Conservation (phyloP, 805 yeast genomes). For the Kurtzmaniella cleridarum region DNA sequence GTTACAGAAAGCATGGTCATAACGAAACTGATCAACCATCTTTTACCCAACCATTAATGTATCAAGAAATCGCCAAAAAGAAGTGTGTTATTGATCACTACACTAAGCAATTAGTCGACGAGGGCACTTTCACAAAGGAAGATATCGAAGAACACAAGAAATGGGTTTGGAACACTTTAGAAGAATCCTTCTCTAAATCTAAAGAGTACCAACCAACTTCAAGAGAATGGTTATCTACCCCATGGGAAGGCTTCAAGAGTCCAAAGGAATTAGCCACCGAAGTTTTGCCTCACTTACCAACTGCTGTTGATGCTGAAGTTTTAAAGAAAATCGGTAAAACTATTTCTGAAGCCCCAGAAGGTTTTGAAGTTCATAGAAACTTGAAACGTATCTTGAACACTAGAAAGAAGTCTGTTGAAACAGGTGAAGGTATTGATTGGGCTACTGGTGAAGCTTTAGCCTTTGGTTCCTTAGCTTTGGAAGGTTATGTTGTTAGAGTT, state of each 20-base stretch:
- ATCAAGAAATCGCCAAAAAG: constrained; percentile 84
- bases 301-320: constrained; percentile 69
- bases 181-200: constrained; percentile 82
- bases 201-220: constrained; percentile 87
- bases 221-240: constrained; percentile 96
- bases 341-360: constrained; percentile 80
- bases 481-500: constrained; percentile 94
- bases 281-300: constrained; percentile 92
- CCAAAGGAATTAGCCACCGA: constrained; percentile 96
- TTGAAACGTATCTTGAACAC: constrained; percentile 87
- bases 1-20: constrained; percentile 98
- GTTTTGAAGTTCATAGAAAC: constrained; percentile 88
- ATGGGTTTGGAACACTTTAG: constrained; percentile 96
- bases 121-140: constrained; percentile 83
- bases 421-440: constrained; percentile 97
- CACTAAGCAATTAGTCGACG: constrained; percentile 70
- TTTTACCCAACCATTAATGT: constrained; percentile 98
- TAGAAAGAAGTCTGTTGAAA: constrained; percentile 80
- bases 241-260: constrained; percentile 98
- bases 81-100: constrained; percentile 84
- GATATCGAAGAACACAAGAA: constrained; percentile 94
- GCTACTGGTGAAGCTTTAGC: constrained; percentile 99
- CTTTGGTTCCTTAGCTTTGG: constrained; percentile 83
- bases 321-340: constrained; percentile 74
- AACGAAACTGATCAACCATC: constrained; percentile 99